Base-by-base conservation (phyloP, 495 filamentous ascomycete genomes). In the Pyrenula massariospora region DNA sequence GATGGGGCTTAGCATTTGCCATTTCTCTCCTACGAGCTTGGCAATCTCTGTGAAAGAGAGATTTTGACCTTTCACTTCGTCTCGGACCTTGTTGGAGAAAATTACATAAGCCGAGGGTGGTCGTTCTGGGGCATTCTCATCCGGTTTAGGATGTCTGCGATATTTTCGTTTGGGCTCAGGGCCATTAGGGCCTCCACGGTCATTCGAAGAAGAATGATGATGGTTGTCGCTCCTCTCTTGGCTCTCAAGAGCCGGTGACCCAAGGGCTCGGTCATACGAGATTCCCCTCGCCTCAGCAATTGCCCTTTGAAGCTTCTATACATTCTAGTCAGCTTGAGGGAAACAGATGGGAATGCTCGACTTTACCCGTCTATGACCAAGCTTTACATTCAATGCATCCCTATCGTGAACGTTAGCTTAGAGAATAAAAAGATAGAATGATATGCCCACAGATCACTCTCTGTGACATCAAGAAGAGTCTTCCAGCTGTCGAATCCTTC, bases 401-500 rank as follows among this genome's bases (percentile, higher is more conserved):
- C 85, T 88, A 59, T 53, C 50, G 31, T 60, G 19, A 48, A 15
- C 2, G 48, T 52, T 54, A 53, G 22, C 58, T 62, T 50, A 65
- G 61, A 55, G 19, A 52, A 52, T 52, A 5, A 24, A 52, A 5
- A 20, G 19, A 21, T 19, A 52, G 8, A 24, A 52, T 10, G 8
- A 10, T 36, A 23, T 3, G 66, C 84, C 67, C 73, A 88, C 82
- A 91, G 73, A 68, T 91, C 87, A 47, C 85, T 83, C 67, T 91
- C 87, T 50, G 84, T 88, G 51, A 91, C 88, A 54, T 90, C 87
- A 54, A 87, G 70, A 49, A 90, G 78, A 3, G 84, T 87, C 36
- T 89, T 84, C 87, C 87, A 91, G 42, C 81, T 82, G 67, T 91
- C 86, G 63, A 91, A 91, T 20, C 86, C 87, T 65, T 89, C 86